Percentiles rank a stretch among this genome's conserved stretches.
Evolutionary conservation across 352 stramenopile genomes (phyloP).

Genomic region (Phytophthora pinifolia): DNA sequence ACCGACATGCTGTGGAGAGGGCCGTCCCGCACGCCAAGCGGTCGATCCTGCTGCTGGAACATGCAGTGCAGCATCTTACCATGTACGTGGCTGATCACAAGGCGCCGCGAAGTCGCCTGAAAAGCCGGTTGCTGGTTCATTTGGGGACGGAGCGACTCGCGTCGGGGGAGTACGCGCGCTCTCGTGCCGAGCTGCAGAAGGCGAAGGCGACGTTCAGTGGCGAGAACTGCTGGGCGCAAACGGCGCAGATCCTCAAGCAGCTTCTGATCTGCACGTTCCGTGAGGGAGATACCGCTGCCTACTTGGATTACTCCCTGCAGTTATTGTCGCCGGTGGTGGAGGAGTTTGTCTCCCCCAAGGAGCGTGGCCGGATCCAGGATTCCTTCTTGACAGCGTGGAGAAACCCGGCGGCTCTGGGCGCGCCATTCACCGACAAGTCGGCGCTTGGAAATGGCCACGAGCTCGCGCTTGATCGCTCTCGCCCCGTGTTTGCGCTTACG

Average conservation of each 20-base stretch:
- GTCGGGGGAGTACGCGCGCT: slow-evolving; percentile 64
- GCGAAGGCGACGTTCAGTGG: slow-evolving; percentile 54
- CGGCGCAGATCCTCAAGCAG: slow-evolving; percentile 72
- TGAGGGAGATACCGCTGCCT: slow-evolving; percentile 69
- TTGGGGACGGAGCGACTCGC: slow-evolving; percentile 74
- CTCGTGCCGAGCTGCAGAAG: slow-evolving; percentile 67
- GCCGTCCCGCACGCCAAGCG: slow-evolving; percentile 63
- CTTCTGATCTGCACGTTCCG: slow-evolving; percentile 74
- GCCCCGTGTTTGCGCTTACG: slow-evolving; percentile 47
- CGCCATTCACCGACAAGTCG: slow-evolving; percentile 41
- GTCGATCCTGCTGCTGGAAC: slow-evolving; percentile 76
- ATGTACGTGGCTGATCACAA: slow-evolving; percentile 71
- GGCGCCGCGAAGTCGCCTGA: slow-evolving; percentile 62
- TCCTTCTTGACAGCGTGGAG: slow-evolving; percentile 67
- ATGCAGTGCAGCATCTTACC: slow-evolving; percentile 73
- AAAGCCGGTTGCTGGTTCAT: slow-evolving; percentile 72
- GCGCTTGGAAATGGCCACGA: slow-evolving; percentile 45
- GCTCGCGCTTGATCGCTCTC: slow-evolving; percentile 51
- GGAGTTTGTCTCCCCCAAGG: slow-evolving; percentile 57
- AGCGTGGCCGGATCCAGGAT: slow-evolving; percentile 60
- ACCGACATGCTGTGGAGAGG: slow-evolving; percentile 61
- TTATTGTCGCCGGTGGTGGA: slow-evolving; percentile 73
- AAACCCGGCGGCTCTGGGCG: slow-evolving; percentile 38
- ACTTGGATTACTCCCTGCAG: slow-evolving; percentile 78
- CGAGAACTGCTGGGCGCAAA: slow-evolving; percentile 80